Base-by-base conservation (phyloP, 495 filamentous ascomycete genomes). In the Podospora fimiseda region DNA sequence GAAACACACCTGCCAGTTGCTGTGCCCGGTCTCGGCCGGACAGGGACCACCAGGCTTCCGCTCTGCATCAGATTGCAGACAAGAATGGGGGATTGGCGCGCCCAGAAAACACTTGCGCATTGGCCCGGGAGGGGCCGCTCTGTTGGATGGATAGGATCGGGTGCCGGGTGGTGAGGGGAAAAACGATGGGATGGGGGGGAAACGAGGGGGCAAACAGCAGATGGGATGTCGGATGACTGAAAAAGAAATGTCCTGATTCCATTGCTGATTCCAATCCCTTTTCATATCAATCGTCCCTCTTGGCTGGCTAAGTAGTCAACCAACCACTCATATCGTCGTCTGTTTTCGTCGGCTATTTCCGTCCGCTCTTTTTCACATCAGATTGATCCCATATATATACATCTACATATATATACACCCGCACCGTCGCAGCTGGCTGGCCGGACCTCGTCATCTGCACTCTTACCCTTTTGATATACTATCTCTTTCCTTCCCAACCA, bases 21-120 rank as follows among this genome's bases (percentile, higher is more conserved):
- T 2, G 13, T 38, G 39, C 55, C 55, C 55, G 56, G 56, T 58
- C 46, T 58, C 56, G 45, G 56, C 51, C 46, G 44, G 30, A 22
- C 20, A 43, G 46, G 46, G 56, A 15, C 46, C 37, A 52, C 48
- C 48, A 48, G 42, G 9, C 40, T 33, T 36, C 23, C 13, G 23
- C 9, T 21, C 22, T 19, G 19, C 42, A 14, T 19, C 39, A 16
- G 5, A 9, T 22, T 19, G 15, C 43, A 15, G 43, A 22, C 8
- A 37, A n/a, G 8, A 37, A 8, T 8, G 8, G 7, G 7, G 33
- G 33, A 37, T 8, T 37, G 33, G 8, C n/a, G n/a, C n/a, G n/a
- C 27, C 27, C 27, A 33, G 27, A 33, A 33, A 5, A 33, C 8
- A 41, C 14, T 14, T 18, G 16, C 39, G 14, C 39, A 41, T 18